A percentile compares a stretch with the other conserved stretches of the same genome.
phyloP scores from a whole-genome alignment of 441 rosid genomes.

The Hura crepitans region DNA sequence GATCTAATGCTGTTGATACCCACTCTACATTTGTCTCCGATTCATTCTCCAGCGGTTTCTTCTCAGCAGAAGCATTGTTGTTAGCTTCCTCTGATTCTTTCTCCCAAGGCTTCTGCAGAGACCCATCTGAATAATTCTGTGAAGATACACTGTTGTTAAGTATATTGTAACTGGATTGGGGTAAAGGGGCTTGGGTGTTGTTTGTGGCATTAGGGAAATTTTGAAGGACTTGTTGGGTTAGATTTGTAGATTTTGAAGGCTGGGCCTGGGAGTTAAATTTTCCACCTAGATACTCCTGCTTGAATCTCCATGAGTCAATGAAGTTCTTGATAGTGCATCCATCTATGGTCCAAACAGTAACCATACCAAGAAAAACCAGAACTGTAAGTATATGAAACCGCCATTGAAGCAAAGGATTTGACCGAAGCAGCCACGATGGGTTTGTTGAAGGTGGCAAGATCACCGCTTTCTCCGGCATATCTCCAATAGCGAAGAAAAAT shows the following conservation, averaged over 20 bases:
- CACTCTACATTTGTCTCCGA: slow-evolving; percentile 32
- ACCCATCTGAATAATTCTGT: slow-evolving; percentile 15
- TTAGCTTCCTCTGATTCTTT: background rate
- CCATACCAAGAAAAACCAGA: slow-evolving; percentile 54
- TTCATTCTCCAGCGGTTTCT: background rate
- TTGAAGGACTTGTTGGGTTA: slow-evolving; percentile 24
- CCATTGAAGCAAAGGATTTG: slow-evolving; percentile 58
- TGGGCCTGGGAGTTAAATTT: slow-evolving; percentile 17
- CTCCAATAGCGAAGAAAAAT: slow-evolving; percentile 14
- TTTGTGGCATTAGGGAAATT: slow-evolving; percentile 23
- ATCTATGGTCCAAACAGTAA: slow-evolving; percentile 71
- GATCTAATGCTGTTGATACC: slow-evolving; percentile 48
- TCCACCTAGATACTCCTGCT: slow-evolving; percentile 27
- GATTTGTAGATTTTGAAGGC: slow-evolving; percentile 13
- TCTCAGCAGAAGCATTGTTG: slow-evolving; percentile 1
- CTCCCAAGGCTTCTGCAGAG: slow-evolving; percentile 3
- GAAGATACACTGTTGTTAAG: slow-evolving; percentile 8
- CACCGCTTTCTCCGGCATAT: slow-evolving; percentile 74
- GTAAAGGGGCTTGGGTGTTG: background rate
- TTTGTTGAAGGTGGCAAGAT: slow-evolving; percentile 27
- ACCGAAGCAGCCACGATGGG: slow-evolving; percentile 29
- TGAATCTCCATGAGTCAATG: slow-evolving; percentile 54
- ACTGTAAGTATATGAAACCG: slow-evolving; percentile 61
- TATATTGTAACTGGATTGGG: slow-evolving; percentile 1
- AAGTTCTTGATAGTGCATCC: slow-evolving; percentile 49